These are phyloP conservation scores for Nematodospora valgi DNA, from an alignment of 805 yeast genomes.

Conservation along the genomic window DNA sequence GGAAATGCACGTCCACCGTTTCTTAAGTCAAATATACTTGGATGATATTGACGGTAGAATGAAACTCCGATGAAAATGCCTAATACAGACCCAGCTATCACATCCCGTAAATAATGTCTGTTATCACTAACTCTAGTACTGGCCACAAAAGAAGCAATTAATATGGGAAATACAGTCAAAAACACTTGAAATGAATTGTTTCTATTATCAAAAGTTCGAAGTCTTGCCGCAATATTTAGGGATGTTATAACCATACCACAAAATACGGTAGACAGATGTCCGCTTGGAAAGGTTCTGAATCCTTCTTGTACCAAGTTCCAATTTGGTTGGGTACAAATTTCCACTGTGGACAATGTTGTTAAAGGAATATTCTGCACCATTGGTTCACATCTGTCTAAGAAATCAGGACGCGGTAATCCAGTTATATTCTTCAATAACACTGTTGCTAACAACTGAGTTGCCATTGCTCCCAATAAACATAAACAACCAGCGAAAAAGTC, in stretches of 20 bases:
- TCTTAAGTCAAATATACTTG: conserved; percentile 22
- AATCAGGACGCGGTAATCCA: conserved; percentile 27
- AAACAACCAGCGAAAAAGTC: conserved; percentile 36
- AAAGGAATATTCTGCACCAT: conserved; percentile 7
- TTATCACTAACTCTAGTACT: conserved; percentile 47
- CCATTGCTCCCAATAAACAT: conserved; percentile 33
- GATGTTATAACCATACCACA: conserved; percentile 32
- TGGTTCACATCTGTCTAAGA: conserved; percentile 23
- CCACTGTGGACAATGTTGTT: conserved; percentile 14
- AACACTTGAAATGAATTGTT: conserved; percentile 32
- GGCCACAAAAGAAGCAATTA: conserved; percentile 31
- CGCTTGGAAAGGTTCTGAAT: conserved; percentile 27
- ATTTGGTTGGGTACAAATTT: conserved; percentile 15
- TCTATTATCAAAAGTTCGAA: conserved; percentile 33
- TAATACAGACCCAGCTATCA: conserved; percentile 35
- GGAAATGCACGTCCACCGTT: conserved; percentile 40
- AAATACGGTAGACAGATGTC: conserved; percentile 27
- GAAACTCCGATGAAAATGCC: conserved; percentile 31
- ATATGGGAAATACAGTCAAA: conserved; percentile 30
- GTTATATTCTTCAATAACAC: conserved; percentile 26
- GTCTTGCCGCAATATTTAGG: conserved; percentile 30
- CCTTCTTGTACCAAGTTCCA: conserved; percentile 19
- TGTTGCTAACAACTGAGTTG: conserved; percentile 36
- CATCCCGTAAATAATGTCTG: conserved; percentile 41
- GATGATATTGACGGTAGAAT: conserved; percentile 42